Base-by-base conservation (phyloP, 169 alveolate genomes). In the Plasmodium chabaudi region DNA sequence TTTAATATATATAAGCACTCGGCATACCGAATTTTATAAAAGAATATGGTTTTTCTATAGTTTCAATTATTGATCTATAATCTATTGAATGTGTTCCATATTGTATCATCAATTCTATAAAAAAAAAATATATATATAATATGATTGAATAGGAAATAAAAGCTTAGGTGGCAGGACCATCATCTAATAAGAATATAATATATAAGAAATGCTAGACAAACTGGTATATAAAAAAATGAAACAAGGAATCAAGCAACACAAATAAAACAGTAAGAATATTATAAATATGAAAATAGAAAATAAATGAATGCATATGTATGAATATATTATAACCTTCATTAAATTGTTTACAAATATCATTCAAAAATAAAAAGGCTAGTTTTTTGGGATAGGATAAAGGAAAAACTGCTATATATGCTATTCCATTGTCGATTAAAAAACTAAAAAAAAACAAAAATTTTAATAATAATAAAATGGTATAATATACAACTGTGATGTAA, bases 391-490 rank as follows among this genome's bases (percentile, higher is more conserved):
- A 92, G 12, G 73, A 51, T 7, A 88, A 44, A 19, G 93, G 92
- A 57, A 92, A 77, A 7, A 89, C 92, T 21, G 94, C 92, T 89
- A 94, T 89, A 59, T 92, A 94, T 39, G 94, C 93, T 55, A 94
- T 70, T 49, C 96, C 96, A 71, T 90, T 93, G 51, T 94, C 96
- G 34, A 94, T 88, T n/a, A 92, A 88, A 72, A 92, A 94, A 59
- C 92, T 87, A 44, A 87, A 86, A 63, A 63, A 61, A 57, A 70
- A 51, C n/a, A 49, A 39, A 61, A 64, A 55, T 15, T 23, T 51
- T 51, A 34, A 47, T 21, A 5, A 34, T 10, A 13, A 63, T 10
- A 2, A 21, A 47, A 47, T 27, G 17, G 23, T 34, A 12, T 4
- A 9, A 12, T 39, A 51, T 34, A 34, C 7, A 34, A 34, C 42